These are phyloP conservation scores for Candida suzukii DNA, from an alignment of 805 yeast genomes.

Conservation along the genomic window DNA sequence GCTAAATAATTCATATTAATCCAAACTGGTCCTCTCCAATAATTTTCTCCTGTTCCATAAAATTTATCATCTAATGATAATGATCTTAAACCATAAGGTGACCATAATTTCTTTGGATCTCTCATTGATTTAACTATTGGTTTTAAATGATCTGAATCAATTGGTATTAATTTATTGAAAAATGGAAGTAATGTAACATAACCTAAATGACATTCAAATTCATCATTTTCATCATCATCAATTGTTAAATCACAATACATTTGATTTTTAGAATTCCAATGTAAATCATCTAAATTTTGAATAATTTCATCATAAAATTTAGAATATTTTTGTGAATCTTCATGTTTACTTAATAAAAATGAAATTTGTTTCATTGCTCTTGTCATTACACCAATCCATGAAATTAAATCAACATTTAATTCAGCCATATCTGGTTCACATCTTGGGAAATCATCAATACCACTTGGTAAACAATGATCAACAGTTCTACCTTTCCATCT, in stretches of 20 bases:
- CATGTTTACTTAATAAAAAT: constrained; percentile 44
- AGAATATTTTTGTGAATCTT: constrained; percentile 51
- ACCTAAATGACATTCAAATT: constrained; percentile 80
- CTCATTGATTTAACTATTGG: constrained; percentile 49
- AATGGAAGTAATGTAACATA: constrained; percentile 86
- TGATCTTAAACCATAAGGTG: constrained; percentile 74
- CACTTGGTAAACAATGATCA: constrained; percentile 85
- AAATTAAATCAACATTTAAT: constrained; percentile 77
- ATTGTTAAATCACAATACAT: constrained; percentile 81
- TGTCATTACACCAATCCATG: constrained; percentile 95
- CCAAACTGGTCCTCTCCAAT: constrained; percentile 97
- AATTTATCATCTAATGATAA: constrained; percentile 57
- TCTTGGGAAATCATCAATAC: constrained; percentile 93
- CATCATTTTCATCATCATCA: constrained; percentile 62
- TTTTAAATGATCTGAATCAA: constrained; percentile 37
- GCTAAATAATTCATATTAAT: constrained; percentile 80
- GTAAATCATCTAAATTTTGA: constrained; percentile 61
- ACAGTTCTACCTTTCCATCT: constrained; percentile 92
- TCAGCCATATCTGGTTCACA: constrained; percentile 84
- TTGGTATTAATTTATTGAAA: constrained; percentile 55
- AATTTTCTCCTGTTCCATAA: constrained; percentile 79
- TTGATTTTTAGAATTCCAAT: constrained; percentile 66
- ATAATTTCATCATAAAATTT: constrained; percentile 49
- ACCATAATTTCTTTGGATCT: constrained; percentile 72
- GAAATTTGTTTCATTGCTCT: constrained; percentile 74